Evolutionary conservation across 352 stramenopile species (phyloP).

Genomic region (Bremia lactucae): DNA sequence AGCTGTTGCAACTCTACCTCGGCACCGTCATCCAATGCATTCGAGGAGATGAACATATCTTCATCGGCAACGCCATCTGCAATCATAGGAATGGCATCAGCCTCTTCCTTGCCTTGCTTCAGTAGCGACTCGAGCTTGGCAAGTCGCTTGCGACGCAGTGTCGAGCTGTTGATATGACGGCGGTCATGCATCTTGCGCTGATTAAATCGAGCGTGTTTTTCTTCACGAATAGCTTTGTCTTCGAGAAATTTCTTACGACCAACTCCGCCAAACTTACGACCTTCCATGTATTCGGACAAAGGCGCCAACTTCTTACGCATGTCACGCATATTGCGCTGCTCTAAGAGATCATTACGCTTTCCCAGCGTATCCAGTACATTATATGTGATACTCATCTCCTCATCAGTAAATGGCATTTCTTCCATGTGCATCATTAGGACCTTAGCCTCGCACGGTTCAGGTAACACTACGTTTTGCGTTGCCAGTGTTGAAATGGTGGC

Average conservation of each 20-base stretch:
- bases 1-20: constrained; percentile 41
- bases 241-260: constrained; percentile 83
- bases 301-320: constrained; percentile 75
- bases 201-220: constrained; percentile 76
- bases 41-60: constrained; percentile 43
- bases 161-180: constrained; percentile 89
- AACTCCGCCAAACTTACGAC: constrained; percentile 73
- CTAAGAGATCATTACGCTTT: constrained; percentile 41
- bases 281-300: constrained; percentile 69
- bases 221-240: constrained; percentile 77
- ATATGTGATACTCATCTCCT: constrained; percentile 42
- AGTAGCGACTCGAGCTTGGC: constrained; percentile 87
- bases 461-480: constrained; percentile 13
- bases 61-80: constrained; percentile 85
- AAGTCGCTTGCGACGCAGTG: constrained; percentile 83
- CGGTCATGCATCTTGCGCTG: constrained; percentile 86
- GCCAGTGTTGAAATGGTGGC: neutral
- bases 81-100: constrained; percentile 63
- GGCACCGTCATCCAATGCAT: constrained; percentile 9
- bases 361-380: constrained; percentile 57
- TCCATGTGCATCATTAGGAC: constrained; percentile 7
- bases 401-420: constrained; percentile 63
- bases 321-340: constrained; percentile 62
- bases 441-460: constrained; percentile 1
- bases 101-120: constrained; percentile 64